Evolutionary conservation across 352 stramenopile species (phyloP).

Genomic region (Phytophthora meadii): DNA sequence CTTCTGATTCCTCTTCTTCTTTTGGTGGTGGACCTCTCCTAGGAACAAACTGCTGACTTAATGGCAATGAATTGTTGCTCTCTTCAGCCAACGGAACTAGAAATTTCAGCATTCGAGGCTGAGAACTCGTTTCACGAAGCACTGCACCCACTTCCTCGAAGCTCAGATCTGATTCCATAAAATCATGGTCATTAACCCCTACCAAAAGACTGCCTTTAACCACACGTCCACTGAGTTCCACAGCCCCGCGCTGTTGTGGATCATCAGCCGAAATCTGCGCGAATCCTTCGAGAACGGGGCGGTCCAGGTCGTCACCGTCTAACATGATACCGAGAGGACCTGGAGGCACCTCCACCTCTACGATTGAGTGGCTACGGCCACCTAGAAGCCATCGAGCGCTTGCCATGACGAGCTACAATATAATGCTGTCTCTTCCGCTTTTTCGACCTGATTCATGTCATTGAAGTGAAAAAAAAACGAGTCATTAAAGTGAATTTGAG

Average conservation of each 20-base stretch:
- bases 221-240: conserved; percentile 60
- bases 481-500: background rate
- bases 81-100: conserved; percentile 38
- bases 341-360: conserved; percentile 58
- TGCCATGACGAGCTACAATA: conserved; percentile 5
- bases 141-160: conserved; percentile 55
- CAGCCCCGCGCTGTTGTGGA: conserved; percentile 36
- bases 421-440: background rate
- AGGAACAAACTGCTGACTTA: conserved; percentile 29
- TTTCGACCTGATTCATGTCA: conserved; percentile 11
- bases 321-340: conserved; percentile 70
- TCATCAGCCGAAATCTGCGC: conserved; percentile 34
- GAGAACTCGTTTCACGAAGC: conserved; percentile 55
- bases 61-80: conserved; percentile 15
- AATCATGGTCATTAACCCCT: conserved; percentile 67
- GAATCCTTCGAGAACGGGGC: conserved; percentile 67
- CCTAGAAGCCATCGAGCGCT: conserved; percentile 29
- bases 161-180: conserved; percentile 42
- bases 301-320: conserved; percentile 45
- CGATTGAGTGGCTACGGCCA: conserved; percentile 1
- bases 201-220: conserved; percentile 56
- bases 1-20: conserved; percentile 24
- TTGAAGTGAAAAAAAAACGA: background rate
- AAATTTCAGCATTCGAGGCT: conserved; percentile 51
- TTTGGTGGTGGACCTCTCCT: conserved; percentile 23